Conservation (phyloP, 768 basidiomycete species). For the Pleurotus tuber-regium region DNA sequence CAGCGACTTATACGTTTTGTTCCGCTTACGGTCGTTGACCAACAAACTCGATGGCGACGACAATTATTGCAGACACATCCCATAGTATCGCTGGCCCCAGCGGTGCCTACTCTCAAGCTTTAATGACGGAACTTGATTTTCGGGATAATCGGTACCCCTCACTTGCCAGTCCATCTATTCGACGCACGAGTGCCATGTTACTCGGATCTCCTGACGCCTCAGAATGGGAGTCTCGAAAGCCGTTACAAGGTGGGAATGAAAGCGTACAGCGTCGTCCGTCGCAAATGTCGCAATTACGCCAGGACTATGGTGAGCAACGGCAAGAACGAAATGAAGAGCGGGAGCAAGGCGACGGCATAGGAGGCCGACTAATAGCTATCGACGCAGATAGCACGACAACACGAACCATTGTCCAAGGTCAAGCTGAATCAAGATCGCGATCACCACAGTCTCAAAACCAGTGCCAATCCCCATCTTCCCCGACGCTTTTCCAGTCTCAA, state of each 20-base stretch:
- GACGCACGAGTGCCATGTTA: conserved; percentile 27
- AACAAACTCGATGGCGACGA: conserved; percentile 42
- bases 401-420: neutral
- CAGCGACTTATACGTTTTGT: no score
- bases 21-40: no score
- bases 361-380: neutral
- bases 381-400: neutral
- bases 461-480: neutral
- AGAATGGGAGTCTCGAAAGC: conserved; percentile 20
- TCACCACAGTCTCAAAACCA: neutral
- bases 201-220: conserved; percentile 24
- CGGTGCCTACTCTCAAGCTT: conserved; percentile 46
- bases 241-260: neutral
- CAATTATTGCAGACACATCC: conserved; percentile 29
- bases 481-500: conserved; percentile 1
- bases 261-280: conserved; percentile 3
- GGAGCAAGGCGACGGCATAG: neutral
- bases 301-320: neutral
- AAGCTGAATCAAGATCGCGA: neutral
- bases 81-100: conserved; percentile 1
- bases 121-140: conserved; percentile 61
- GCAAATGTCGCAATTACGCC: conserved; percentile 1
- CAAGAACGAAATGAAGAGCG: neutral
- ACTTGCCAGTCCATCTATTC: conserved; percentile 22
- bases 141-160: conserved; percentile 59